Evolutionary conservation across 805 yeast genomes (phyloP), one percentile per base, ranked within the genome.

Genomic region (Saccharomycopsis oosterbeekiorum): DNA sequence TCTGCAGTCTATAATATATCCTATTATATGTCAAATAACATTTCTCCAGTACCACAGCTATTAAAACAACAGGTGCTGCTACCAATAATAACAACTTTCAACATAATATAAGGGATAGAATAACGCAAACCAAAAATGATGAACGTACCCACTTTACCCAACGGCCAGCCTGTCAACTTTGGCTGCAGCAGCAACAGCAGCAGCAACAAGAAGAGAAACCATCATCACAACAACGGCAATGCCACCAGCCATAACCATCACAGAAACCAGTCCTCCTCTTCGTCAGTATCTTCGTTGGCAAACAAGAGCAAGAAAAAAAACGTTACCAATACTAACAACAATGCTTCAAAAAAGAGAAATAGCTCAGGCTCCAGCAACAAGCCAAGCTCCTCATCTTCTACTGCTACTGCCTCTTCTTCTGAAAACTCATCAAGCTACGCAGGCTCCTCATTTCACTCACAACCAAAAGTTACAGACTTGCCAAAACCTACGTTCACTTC

Each of bases 131-230:
- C 34, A 3, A 42, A 24, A 29, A 58, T 37, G 21, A 61, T 61
- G 64, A 47, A 58, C 47, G n/a, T 50, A 43, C 65, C 61, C 40
- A 56, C 53, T 17, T 51, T 62, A 17, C 65, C 65, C 6, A 63
- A 61, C 53, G 65, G 65, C 50, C 62, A 61, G 24, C 65, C 65
- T 26, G 64, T 63, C 34, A 61, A 59, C 41, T 63, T 63, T 59
- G 65, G 65, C 26, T 53, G 10, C 55, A 34, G 10, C 55, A 34
- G 56, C 59, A 43, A 26, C 26, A 60, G 47, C 56, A 26, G 42
- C 37, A 51, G 53, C 41, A 59, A 59, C 12, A 29, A 39, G 19
- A 54, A 60, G n/a, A 54, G 41, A 29, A 36, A 15, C 47, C 26
- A 34, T 17, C 11, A 24, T n/a, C 56, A 51, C 29, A 3, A 29